These are phyloP conservation scores for Mucor irregularis DNA, from an alignment of 371 early-diverging fungal genomes.

Conservation along the genomic window DNA sequence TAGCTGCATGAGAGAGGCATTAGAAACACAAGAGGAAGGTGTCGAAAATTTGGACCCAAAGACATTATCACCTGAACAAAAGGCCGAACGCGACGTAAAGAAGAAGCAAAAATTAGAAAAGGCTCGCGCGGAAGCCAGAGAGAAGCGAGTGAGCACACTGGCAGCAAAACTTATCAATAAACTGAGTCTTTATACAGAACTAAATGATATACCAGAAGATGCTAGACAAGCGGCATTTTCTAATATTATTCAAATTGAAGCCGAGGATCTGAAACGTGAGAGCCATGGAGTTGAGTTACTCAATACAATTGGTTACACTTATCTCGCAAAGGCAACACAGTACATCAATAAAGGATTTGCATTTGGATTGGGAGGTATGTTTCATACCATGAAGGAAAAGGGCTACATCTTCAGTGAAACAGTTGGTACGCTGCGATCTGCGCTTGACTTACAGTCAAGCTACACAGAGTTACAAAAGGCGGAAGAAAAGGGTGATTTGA, in stretches of 20 bases:
- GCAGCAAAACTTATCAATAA: slow-evolving; percentile 68
- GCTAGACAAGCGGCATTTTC: slow-evolving; percentile 58
- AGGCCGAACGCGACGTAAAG: slow-evolving; percentile 57
- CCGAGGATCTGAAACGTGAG: slow-evolving; percentile 85
- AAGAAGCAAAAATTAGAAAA: slow-evolving; percentile 24
- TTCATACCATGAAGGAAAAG: slow-evolving; percentile 71
- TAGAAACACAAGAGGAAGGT: slow-evolving; percentile 59
- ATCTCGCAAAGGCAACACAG: slow-evolving; percentile 85
- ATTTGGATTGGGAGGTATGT: slow-evolving; percentile 74
- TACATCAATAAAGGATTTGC: slow-evolving; percentile 71
- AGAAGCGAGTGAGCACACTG: slow-evolving; percentile 69
- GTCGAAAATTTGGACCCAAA: slow-evolving; percentile 12
- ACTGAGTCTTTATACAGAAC: slow-evolving; percentile 74
- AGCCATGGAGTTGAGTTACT: slow-evolving; percentile 93
- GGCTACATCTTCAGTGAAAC: slow-evolving; percentile 89
- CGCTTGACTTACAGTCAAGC: slow-evolving; percentile 87
- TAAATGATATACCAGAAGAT: slow-evolving; percentile 45
- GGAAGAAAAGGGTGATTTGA: slow-evolving; percentile 75
- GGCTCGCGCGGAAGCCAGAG: slow-evolving; percentile 62
- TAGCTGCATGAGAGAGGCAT: slow-evolving; percentile 81
- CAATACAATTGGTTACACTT: slow-evolving; percentile 91
- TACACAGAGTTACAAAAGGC: slow-evolving; percentile 86
- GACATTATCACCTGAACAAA: slow-evolving; percentile 55
- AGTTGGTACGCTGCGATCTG: slow-evolving; percentile 86
- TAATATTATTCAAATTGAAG: slow-evolving; percentile 72